These are phyloP conservation scores for Kregervanrija pseudodelftensis DNA, from an alignment of 805 yeast species.

Conservation along the genomic window DNA sequence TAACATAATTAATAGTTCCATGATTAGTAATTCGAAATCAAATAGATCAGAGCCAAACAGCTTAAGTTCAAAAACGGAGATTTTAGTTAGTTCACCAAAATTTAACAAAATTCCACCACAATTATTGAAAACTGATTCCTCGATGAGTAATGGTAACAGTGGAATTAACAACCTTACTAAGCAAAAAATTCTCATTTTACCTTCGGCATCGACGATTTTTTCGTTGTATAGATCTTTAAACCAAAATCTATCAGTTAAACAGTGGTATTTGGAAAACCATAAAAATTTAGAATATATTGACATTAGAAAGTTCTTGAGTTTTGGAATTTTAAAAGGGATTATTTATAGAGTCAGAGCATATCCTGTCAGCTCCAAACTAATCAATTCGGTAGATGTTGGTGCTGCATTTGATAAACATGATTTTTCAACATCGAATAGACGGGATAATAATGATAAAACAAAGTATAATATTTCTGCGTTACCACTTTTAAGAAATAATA, in stretches of 20 bases:
- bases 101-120: neutral
- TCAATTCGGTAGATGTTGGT: slow-evolving; percentile 29
- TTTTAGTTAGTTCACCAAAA: neutral
- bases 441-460: slow-evolving; percentile 2
- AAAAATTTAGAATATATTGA: slow-evolving; percentile 60
- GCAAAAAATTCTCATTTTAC: slow-evolving; percentile 29
- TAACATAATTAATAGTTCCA: slow-evolving; percentile 7
- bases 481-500: slow-evolving; percentile 14
- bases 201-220: slow-evolving; percentile 62
- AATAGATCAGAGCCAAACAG: slow-evolving; percentile 5
- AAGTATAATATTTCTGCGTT: slow-evolving; percentile 14
- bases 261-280: slow-evolving; percentile 72
- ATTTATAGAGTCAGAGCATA: slow-evolving; percentile 75
- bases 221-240: slow-evolving; percentile 69
- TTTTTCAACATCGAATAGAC: slow-evolving; percentile 4
- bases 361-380: slow-evolving; percentile 48
- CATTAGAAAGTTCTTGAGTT: slow-evolving; percentile 74
- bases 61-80: neutral
- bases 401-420: slow-evolving; percentile 3
- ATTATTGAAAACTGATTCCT: slow-evolving; percentile 1
- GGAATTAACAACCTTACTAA: neutral
- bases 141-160: slow-evolving; percentile 2
- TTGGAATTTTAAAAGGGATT: slow-evolving; percentile 77
- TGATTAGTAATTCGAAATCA: slow-evolving; percentile 13
- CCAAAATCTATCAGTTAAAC: slow-evolving; percentile 68